Evolutionary conservation across 306 rosid genomes (phyloP), one percentile per base, ranked within the genome.

Genomic region (Crotalaria pallida): DNA sequence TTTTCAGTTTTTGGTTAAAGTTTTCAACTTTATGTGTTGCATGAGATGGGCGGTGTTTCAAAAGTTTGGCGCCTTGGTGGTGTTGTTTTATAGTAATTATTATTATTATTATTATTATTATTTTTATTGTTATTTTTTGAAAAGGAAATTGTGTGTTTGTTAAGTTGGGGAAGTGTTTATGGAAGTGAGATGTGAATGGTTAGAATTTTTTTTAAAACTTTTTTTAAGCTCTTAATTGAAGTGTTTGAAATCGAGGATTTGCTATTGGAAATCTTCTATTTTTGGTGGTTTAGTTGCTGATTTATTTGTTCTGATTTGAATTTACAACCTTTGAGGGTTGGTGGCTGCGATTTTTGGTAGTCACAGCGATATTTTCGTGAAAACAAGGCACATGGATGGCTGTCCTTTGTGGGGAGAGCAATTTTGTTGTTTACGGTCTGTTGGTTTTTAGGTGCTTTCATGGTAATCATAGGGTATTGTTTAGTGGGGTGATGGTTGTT

Each of bases 1-100:
- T 72, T 85, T 45, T 19, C 34, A 58, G 74, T 71, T 73, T 68
- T 73, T 53, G 17, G 69, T 43, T 49, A 5, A 29, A 68, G 23
- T 52, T 72, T 27, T 9, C 9, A 51, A 29, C 24, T 48, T 68
- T 8, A n/a, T 36, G 31, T 13, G 65, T 72, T 70, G 3, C 17
- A 1, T 2, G 33, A 38, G 61, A 7, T 52, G 53, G 83, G 69
- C 69, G 66, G 69, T 74, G 66, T 29, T 26, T 50, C 4, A 17
- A 60, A 59, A 15, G 5, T 73, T 62, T 43, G 3, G 67, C 12
- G 50, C 57, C 48, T 10, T 53, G 34, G 6, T 41, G 47, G 11
- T 41, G 47, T 41, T 41, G 12, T 6, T 41, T 41, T 41, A 41
- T 41, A 11, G 0, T 34, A 26, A 26, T 31, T 31, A 31, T 31